These are phyloP conservation scores for Colletotrichum sp. DNA, from an alignment of 2,329 filamentous ascomycete species.

Conservation along the genomic window DNA sequence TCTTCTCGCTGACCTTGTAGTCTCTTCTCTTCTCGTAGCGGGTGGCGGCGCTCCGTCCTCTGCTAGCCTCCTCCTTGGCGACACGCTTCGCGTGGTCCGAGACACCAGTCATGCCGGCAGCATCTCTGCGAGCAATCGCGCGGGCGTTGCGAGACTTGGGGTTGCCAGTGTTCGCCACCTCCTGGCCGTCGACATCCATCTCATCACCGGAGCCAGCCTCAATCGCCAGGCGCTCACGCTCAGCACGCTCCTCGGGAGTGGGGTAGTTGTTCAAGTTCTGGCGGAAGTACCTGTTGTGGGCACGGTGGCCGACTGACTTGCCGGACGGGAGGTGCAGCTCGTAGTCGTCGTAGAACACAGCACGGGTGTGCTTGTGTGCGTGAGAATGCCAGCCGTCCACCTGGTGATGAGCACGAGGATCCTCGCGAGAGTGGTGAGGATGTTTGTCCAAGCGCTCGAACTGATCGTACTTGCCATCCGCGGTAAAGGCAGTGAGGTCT, in stretches of 20 bases:
- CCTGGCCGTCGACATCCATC: conserved; percentile 40
- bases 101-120: conserved; percentile 80
- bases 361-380: conserved; percentile 75
- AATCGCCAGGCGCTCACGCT: conserved; percentile 70
- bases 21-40: conserved; percentile 67
- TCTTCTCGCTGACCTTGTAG: conserved; percentile 76
- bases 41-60: conserved; percentile 69
- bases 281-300: conserved; percentile 84
- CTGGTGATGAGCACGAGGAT: conserved; percentile 75
- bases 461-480: conserved; percentile 73
- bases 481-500: conserved; percentile 80
- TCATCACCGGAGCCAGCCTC: conserved; percentile 40
- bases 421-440: conserved; percentile 75
- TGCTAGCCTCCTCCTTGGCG: conserved; percentile 70
- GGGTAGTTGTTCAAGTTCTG: conserved; percentile 92
- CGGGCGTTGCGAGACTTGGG: conserved; percentile 45
- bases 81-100: conserved; percentile 76
- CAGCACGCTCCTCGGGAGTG: conserved; percentile 75
- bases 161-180: conserved; percentile 37
- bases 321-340: conserved; percentile 93
- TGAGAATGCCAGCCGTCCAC: conserved; percentile 83
- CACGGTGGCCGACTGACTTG: conserved; percentile 87
- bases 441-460: conserved; percentile 76
- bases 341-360: conserved; percentile 89
- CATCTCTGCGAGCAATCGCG: conserved; percentile 68